Evolutionary conservation across 345 rosid genomes (phyloP).

Genomic region (Populus tremula): DNA sequence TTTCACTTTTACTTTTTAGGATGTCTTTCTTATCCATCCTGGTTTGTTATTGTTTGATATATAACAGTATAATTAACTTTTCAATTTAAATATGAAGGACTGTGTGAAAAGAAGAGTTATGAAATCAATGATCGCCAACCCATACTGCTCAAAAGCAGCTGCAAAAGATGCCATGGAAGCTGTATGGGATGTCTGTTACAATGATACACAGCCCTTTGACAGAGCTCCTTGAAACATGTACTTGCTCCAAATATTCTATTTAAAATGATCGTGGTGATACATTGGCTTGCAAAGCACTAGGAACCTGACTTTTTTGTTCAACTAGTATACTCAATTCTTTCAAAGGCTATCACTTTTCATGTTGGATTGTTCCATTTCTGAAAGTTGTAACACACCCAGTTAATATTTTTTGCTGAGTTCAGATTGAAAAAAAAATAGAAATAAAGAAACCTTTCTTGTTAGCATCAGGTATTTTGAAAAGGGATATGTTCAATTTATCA

Average conservation of each 20-base stretch:
- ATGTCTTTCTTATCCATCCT: background rate
- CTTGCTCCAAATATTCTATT: background rate
- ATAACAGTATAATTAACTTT: background rate
- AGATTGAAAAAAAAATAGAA: background rate
- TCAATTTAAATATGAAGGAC: conserved; percentile 46
- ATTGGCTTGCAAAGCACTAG: background rate
- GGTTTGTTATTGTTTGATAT: background rate
- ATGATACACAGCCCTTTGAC: conserved; percentile 89
- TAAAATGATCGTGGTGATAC: background rate
- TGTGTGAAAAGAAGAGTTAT: conserved; percentile 82
- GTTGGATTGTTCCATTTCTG: background rate
- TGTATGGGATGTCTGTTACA: conserved; percentile 91
- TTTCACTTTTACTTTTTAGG: background rate
- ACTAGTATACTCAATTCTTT: background rate
- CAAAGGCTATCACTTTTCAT: background rate
- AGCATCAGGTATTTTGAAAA: background rate
- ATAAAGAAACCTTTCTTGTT: background rate
- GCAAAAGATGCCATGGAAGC: conserved; percentile 89
- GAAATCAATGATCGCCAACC: conserved; percentile 66
- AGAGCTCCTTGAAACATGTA: conserved; percentile 70
- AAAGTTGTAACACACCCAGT: background rate
- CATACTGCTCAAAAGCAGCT: conserved; percentile 75
- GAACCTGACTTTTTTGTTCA: background rate
- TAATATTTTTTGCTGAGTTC: background rate
- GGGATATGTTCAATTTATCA: background rate